Evolutionary conservation across 2,329 filamentous ascomycete species (phyloP).

Genomic region (Botrytis paeoniae): DNA sequence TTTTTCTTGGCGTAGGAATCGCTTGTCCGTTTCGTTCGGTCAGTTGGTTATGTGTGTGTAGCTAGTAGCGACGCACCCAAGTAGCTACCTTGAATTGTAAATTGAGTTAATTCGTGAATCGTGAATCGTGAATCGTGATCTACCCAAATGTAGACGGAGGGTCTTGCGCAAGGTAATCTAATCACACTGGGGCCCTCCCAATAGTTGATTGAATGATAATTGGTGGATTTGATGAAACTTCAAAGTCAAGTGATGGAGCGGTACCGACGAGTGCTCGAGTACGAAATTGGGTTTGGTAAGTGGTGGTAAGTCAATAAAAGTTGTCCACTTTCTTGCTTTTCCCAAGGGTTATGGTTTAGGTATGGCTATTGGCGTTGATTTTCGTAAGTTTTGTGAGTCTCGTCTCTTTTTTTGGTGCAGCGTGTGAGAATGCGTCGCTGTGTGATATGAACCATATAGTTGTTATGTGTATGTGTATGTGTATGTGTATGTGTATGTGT

Average conservation of each 20-base stretch:
- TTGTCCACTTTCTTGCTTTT: neutral
- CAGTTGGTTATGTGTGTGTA: neutral
- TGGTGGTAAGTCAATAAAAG: neutral
- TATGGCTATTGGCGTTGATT: neutral
- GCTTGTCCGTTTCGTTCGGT: neutral
- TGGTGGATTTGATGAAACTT: constrained; percentile 5
- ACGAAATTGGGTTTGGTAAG: neutral
- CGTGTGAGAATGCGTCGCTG: neutral
- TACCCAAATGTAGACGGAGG: neutral
- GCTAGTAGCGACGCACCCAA: neutral
- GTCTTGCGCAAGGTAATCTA: neutral
- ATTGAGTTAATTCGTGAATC: neutral
- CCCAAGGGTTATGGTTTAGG: neutral
- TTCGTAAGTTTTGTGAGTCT: neutral
- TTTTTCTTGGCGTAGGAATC: neutral
- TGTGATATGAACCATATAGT: neutral
- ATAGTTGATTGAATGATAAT: neutral
- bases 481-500: neutral
- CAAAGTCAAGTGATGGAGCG: constrained; percentile 5
- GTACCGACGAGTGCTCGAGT: neutral
- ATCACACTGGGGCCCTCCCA: neutral
- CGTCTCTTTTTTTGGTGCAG: neutral
- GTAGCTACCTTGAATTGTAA: neutral
- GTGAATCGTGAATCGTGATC: neutral
- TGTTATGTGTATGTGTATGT: neutral